These are phyloP conservation scores for Scedosporium aurantiacum DNA, from an alignment of 2,329 filamentous ascomycete species.

Conservation along the genomic window DNA sequence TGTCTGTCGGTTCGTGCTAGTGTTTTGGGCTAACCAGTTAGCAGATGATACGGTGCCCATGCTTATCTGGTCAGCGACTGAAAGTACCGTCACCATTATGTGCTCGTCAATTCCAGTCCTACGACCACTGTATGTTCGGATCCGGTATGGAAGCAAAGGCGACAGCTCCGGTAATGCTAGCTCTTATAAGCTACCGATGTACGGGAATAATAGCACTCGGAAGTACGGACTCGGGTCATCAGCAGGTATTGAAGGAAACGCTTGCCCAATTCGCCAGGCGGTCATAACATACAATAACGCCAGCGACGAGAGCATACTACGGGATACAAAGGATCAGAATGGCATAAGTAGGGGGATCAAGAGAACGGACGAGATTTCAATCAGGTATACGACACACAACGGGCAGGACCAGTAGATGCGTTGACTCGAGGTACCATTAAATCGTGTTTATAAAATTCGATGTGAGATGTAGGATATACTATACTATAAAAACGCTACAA, in stretches of 20 bases:
- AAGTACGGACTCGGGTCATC: neutral
- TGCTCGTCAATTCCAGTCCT: slow-evolving; percentile 12
- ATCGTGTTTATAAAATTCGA: too few relatives aligned
- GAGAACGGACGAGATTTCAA: neutral
- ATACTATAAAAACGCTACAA: too few relatives aligned
- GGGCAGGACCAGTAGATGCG: neutral
- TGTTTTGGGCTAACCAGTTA: neutral
- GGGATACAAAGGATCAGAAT: neutral
- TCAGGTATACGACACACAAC: neutral
- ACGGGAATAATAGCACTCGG: neutral
- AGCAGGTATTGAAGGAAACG: neutral
- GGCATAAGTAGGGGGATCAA: neutral
- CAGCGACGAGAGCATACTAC: neutral
- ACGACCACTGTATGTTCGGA: neutral
- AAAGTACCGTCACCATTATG: slow-evolving; percentile 11
- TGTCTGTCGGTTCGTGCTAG: neutral
- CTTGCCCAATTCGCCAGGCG: neutral
- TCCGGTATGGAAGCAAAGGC: neutral
- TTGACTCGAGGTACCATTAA: too few relatives aligned
- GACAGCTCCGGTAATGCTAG: neutral
- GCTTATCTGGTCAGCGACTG: slow-evolving; percentile 13
- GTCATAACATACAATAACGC: neutral
- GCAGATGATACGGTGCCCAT: slow-evolving; percentile 11
- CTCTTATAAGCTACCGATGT: neutral
- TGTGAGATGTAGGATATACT: too few relatives aligned